A percentile compares a stretch with the other conserved stretches of the same genome.
These are phyloP conservation scores for Boletus rubroflammeus DNA, from an alignment of 768 basidiomycete genomes.

Conservation along the genomic window DNA sequence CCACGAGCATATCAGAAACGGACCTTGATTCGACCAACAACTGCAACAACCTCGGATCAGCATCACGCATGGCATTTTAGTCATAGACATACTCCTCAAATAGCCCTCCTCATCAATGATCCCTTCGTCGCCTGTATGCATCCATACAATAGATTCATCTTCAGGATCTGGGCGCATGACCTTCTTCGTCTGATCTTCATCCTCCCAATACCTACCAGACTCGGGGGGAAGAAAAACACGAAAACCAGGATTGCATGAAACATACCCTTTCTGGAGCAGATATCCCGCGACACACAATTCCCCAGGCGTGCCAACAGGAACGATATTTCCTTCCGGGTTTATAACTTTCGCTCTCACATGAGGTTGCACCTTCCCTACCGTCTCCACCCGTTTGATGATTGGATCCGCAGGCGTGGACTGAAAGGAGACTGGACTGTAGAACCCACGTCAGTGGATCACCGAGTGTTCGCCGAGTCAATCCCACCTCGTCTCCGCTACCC, in stretches of 20 bases:
- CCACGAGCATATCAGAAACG: neutral
- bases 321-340: slow-evolving; percentile 51
- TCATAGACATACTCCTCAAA: slow-evolving; percentile 50
- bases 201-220: slow-evolving; percentile 65
- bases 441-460: slow-evolving; percentile 1
- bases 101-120: slow-evolving; percentile 83
- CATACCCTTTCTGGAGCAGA: slow-evolving; percentile 72
- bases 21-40: slow-evolving; percentile 78
- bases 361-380: slow-evolving; percentile 72
- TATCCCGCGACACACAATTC: slow-evolving; percentile 76
- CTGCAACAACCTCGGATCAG: slow-evolving; percentile 34
- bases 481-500: slow-evolving; percentile 70
- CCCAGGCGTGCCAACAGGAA: slow-evolving; percentile 72
- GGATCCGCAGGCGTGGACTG: slow-evolving; percentile 71
- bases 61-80: neutral
- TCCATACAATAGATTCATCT: slow-evolving; percentile 62
- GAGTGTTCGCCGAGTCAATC: neutral
- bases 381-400: slow-evolving; percentile 72
- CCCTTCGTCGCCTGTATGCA: slow-evolving; percentile 81
- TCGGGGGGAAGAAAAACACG: neutral
- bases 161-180: slow-evolving; percentile 53
- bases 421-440: slow-evolving; percentile 72
- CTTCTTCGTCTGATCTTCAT: slow-evolving; percentile 59
- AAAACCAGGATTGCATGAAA: neutral
- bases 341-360: slow-evolving; percentile 77